Base-by-base conservation (phyloP, 2,329 filamentous ascomycete species). In the Penicillium hesseltinei region DNA sequence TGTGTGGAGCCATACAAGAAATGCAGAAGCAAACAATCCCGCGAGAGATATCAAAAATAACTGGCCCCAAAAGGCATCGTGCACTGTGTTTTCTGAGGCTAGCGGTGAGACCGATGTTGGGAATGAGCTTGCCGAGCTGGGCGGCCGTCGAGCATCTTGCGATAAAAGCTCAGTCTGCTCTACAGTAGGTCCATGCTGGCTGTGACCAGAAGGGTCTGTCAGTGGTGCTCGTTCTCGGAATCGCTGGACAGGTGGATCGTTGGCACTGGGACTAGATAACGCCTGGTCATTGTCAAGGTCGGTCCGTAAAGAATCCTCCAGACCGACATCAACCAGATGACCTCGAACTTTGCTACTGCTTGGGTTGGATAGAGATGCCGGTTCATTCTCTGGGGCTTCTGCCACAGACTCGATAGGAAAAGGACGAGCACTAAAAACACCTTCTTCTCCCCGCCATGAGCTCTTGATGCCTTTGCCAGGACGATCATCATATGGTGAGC, bases 51-150 rank as follows among this genome's bases (percentile, higher is more conserved):
- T 94, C 47, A 96, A 78, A 72, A 92, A 99, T 43, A 97, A 81
- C 76, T 91, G 92, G 4, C 90, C 91, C 82, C 94, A 99, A 76
- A 97, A 96, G 5, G 88, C 82, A 73, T 99, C 94, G 72, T 97
- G 91, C 49, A 84, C 82, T 58, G 91, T 91, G 23, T 89, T 83
- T 68, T 92, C 88, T 49, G 82, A 82, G 40, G 87, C 82, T 5
- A 84, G 78, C 11, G 83, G 78, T 25, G 84, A 80, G 33, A 86
- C 79, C 0, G 83, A 80, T 27, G 81, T 80, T 46, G 84, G 84
- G 19, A 80, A 82, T 33, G 83, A 82, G 38, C 74, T 74, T 49
- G 80, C 77, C 6, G 81, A 78, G 62, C 80, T 82, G 43, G 77
- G 74, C 40, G 77, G 77, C 42, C 77, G 76, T 25, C 77, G 76